Evolutionary conservation across 1,284 basidiomycete genomes (phyloP), one percentile per base, ranked within the genome.

Genomic region (Entoloma clypeatum): DNA sequence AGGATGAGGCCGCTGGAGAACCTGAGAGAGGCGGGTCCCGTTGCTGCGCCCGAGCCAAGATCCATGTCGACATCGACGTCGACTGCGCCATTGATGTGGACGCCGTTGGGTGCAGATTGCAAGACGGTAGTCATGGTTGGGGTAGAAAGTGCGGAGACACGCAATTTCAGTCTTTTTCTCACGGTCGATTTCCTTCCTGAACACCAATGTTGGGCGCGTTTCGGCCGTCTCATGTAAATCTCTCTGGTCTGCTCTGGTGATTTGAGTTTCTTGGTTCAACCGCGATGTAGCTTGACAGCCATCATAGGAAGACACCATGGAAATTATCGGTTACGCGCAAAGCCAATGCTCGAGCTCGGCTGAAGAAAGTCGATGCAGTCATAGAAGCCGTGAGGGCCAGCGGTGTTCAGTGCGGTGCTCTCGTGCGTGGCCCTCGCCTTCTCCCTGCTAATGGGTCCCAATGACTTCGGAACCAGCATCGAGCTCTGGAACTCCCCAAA

Each of bases 341-440:
- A 68, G 86, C 87, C 16, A 94, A 96, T 54, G 90, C 85, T 41
- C 81, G 95, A 19, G 70, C 84, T 47, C 78, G 96, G 39, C 77
- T 99, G 50, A 92, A 90, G 70, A 85, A 81, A 56, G 95, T 99
- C 34, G 95, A 99, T 69, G 69, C 80, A 4, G 94, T 99, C 38
- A 95, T 99, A 51, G 84, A 91, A 44, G 81, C 92, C 1, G 83
- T 99, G 4, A 73, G 79, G 44, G 70, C 79, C 16, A 91, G 86
- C 50, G 92, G 93, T 6, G 75, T 97, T 3, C 59, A 88, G 57
- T 91, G 85, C 56, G 60, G 65, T 29, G 73, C 90, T 34, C 65
- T 96, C 61, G 89, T 87, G 58, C 57, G 82, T 71, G 10, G 13
- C n/a, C 13, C 11, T 16, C 11, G 22, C 7, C 24, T 34, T 17